Percentiles rank a stretch among this genome's conserved stretches.
These are phyloP conservation scores for Dunaliella sp. DNA, from an alignment of 139 green algal genomes.

Conservation along the genomic window DNA sequence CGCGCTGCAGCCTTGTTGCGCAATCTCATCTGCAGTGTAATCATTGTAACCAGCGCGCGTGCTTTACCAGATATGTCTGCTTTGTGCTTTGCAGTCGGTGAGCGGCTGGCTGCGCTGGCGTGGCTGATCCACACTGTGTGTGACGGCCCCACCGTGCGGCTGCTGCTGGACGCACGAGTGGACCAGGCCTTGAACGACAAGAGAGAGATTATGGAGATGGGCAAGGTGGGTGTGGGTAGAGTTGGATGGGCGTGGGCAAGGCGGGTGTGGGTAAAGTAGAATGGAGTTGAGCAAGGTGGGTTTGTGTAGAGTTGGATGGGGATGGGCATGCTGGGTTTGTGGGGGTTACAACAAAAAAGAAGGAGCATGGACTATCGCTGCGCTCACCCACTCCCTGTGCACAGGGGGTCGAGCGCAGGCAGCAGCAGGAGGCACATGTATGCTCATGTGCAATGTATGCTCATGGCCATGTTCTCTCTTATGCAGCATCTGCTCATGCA, in stretches of 20 bases:
- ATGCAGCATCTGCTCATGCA: too few species aligned
- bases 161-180: constrained; percentile 52
- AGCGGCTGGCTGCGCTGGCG: constrained; percentile 60
- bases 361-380: too few species aligned
- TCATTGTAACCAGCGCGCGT: too few species aligned
- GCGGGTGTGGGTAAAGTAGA: too few species aligned
- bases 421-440: constrained; percentile 43
- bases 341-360: neutral
- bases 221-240: constrained; percentile 53
- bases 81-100: constrained; percentile 23
- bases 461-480: too few species aligned
- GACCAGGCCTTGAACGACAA: constrained; percentile 50
- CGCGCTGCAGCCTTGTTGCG: too few species aligned
- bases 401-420: constrained; percentile 53
- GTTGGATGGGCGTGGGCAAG: constrained; percentile 59
- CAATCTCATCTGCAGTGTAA: too few species aligned
- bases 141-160: constrained; percentile 57
- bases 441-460: constrained; percentile 34
- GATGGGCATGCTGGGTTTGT: constrained; percentile 56
- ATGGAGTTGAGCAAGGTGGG: constrained; percentile 60
- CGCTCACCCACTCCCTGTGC: too few species aligned
- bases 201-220: constrained; percentile 59
- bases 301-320: too few species aligned
- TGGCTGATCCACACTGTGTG: constrained; percentile 53
- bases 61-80: too few species aligned